phyloP scores from a whole-genome alignment of 768 basidiomycete genomes.

The Candolleomyces aberdarensis region DNA sequence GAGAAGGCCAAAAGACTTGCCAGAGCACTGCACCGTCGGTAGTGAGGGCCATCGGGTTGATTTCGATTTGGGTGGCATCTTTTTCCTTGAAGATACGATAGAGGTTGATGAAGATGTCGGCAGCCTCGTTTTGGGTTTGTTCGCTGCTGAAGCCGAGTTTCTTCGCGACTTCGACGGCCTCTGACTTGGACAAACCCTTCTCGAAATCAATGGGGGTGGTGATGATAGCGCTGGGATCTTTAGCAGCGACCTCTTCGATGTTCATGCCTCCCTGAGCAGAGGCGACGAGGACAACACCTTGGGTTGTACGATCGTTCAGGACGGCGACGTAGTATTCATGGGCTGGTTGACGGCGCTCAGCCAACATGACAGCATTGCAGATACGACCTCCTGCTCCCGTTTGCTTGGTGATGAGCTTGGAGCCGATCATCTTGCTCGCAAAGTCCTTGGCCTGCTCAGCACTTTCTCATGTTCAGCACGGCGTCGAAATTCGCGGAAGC shows the following conservation, averaged over 20 bases:
- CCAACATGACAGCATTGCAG: slow-evolving; percentile 99
- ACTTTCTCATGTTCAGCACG: slow-evolving; percentile 33
- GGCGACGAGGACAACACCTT: slow-evolving; percentile 89
- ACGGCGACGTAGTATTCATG: slow-evolving; percentile 99
- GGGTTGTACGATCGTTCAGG: slow-evolving; percentile 87
- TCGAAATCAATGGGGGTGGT: slow-evolving; percentile 89
- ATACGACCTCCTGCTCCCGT: slow-evolving; percentile 89
- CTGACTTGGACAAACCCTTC: slow-evolving; percentile 69
- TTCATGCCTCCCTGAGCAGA: slow-evolving; percentile 99
- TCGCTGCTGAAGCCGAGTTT: slow-evolving; percentile 86
- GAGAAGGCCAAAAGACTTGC: slow-evolving; percentile 39
- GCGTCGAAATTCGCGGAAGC: background rate
- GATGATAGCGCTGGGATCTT: slow-evolving; percentile 92
- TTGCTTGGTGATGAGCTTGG: slow-evolving; percentile 97
- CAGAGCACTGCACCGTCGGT: slow-evolving; percentile 90
- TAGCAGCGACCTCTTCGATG: slow-evolving; percentile 98
- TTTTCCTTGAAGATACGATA: slow-evolving; percentile 98
- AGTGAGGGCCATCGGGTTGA: slow-evolving; percentile 95
- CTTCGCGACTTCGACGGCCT: slow-evolving; percentile 77
- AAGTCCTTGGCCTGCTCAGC: slow-evolving; percentile 86
- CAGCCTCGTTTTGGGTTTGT: slow-evolving; percentile 76
- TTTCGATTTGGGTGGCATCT: slow-evolving; percentile 99
- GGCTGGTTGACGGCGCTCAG: slow-evolving; percentile 86
- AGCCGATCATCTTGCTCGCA: slow-evolving; percentile 91
- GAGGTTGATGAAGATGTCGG: slow-evolving; percentile 89